Evolutionary conservation across 192 early-diverging fungal genomes (phyloP), one percentile per base, ranked within the genome.

Genomic region (Gorgonomyces haynaldii): DNA sequence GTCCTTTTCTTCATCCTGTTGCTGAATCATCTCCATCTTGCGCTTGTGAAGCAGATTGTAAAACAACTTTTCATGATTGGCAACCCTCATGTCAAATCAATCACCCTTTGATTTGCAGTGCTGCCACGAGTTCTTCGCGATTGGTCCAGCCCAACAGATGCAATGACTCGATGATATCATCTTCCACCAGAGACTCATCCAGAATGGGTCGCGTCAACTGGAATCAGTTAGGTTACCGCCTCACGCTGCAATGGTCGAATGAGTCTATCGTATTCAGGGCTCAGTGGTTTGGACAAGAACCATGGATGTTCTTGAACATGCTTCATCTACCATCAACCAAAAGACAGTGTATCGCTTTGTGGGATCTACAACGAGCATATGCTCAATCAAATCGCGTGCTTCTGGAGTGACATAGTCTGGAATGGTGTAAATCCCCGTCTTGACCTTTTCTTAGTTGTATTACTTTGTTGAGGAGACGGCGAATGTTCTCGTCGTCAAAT

Each of bases 351-450:
- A 65, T 7, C 81, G 57, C 13, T 64, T 54, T 1, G 37, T 37
- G 1, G 95, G 92, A 53, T 96, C 85, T 7, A 91, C 88, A 8
- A 90, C 86, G 8, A 98, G 64, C 86, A 98, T 98, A 45, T 82
- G 76, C 42, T 65, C 61, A 22, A 98, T 61, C 52, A 98, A 53
- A 54, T 92, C 84, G 30, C 79, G 71, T 0, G 90, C 89, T 23
- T 73, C 67, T 2, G 68, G 31, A 38, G 74, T 78, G 43, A 98
- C 79, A 54, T 86, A 76, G 2, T 95, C 84, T 0, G 95, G 95
- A 39, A 96, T 96, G 31, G 49, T 27, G 52, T 64, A 78, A 15
- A 56, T 39, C 9, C 75, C 75, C 6, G 52, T 29, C 44, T 78
- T 78, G 23, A 78, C 71, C 69, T 74, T 39, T 37, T 8, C 59